Evolutionary conservation across 1,284 basidiomycete genomes (phyloP).

Genomic region (Ganoderma boninense): DNA sequence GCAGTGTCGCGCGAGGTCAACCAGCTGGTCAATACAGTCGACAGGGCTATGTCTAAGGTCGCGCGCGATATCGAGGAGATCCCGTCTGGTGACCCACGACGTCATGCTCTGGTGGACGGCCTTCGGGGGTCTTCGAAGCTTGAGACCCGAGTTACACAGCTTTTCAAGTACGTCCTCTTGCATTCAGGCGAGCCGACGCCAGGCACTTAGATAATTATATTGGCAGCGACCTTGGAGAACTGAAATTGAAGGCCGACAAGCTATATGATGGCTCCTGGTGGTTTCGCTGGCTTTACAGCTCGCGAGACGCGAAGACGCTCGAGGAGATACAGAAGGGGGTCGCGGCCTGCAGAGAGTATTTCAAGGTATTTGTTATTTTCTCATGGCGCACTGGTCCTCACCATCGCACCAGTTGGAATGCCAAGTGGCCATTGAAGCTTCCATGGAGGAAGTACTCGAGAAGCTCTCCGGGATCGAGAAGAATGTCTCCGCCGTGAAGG

Average conservation of each 20-base stretch:
- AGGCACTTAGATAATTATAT: not conserved
- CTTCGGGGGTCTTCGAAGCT: not conserved
- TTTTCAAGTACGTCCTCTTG: not conserved
- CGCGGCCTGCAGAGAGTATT: not conserved
- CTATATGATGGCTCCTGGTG: not conserved
- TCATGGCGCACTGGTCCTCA: not conserved
- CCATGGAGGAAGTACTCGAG: not conserved
- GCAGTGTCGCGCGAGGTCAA: not conserved
- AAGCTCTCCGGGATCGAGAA: not conserved
- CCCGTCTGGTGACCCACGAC: not conserved
- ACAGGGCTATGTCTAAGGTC: not conserved
- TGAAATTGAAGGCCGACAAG: not conserved
- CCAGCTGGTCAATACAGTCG: not conserved
- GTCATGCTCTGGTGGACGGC: not conserved
- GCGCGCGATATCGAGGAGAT: not conserved
- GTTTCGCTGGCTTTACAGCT: conserved; percentile 2
- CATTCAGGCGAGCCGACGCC: not conserved
- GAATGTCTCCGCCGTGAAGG: not conserved
- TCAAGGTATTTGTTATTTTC: not conserved
- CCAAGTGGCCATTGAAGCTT: conserved; percentile 3
- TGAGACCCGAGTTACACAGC: not conserved
- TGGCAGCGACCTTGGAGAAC: not conserved
- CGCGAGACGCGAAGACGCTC: not conserved
- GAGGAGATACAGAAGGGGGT: not conserved
- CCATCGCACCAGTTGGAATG: not conserved